Evolutionary conservation across 1,284 basidiomycete species (phyloP), one percentile per base, ranked within the genome.

Genomic region (Thelephora terrestris): DNA sequence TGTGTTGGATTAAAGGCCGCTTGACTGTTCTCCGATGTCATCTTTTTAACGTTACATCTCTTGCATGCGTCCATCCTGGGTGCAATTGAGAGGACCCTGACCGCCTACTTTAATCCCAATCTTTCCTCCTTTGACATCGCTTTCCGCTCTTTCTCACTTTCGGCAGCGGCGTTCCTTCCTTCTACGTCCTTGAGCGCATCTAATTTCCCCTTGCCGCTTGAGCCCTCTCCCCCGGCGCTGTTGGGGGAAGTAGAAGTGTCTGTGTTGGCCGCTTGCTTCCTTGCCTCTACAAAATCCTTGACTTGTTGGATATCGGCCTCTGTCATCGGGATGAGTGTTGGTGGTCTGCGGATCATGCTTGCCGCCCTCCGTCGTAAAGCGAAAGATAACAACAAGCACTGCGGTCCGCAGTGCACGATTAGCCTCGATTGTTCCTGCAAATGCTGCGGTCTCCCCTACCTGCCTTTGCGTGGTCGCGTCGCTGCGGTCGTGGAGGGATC

Each of bases 261-360:
- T 20, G 52, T 54, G 51, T 61, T 60, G 9, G 64, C 64, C 2
- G 75, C 72, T 9, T 67, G 60, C 57, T 75, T 79, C 57, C 78
- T 76, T 57, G 74, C 70, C 12, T 69, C 67, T 23, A 85, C 66
- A 52, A 79, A 63, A 43, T 79, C 76, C 35, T 83, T 75, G 39
- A 87, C 69, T 53, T 86, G 82, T 65, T 86, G 80, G 27, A 89
- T 79, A 60, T 88, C 85, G 24, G 69, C 63, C 57, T 87, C 85
- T 54, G 68, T 76, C 75, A 89, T 79, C 21, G 74, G 71, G 53
- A 89, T 82, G 51, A 83, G 71, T 2, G 86, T 87, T 5, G 85
- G 85, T 23, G 74, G 70, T 47, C 85, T 71, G 47, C 86, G 78
- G 60, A 89, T 85, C 85, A 89, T 88, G 25, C 25, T 51, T 25